A percentile compares a stretch with the other conserved stretches of the same genome.
phyloP scores from a whole-genome alignment of 23 red algal species.

The Gracilariopsis chorda region DNA sequence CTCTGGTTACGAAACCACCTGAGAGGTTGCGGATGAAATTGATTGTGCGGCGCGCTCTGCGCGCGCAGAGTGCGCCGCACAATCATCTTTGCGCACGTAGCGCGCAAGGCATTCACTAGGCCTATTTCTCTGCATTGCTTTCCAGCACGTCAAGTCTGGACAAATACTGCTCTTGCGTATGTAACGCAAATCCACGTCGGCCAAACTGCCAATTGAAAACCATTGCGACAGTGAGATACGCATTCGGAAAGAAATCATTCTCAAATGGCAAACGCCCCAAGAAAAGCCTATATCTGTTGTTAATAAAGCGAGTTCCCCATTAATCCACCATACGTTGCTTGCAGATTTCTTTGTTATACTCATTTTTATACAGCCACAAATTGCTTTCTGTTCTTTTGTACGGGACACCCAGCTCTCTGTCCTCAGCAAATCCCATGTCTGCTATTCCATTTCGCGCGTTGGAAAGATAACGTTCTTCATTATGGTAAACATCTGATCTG shows the following conservation, averaged over 20 bases:
- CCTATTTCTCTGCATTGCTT: not conserved
- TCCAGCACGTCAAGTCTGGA: not conserved
- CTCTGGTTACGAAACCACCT: no score
- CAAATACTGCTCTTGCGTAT: not conserved
- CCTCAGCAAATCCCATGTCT: not conserved
- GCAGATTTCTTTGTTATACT: slow-evolving; percentile 4
- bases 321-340: slow-evolving; percentile 35
- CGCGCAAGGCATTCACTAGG: no score
- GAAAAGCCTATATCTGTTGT: slow-evolving; percentile 24
- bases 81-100: no score
- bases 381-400: slow-evolving; percentile 26
- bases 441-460: slow-evolving; percentile 14
- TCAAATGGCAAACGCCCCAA: slow-evolving; percentile 36
- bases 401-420: not conserved
- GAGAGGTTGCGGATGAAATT: no score
- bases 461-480: not conserved
- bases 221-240: not conserved
- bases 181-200: not conserved
- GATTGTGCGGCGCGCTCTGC: no score
- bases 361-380: not conserved
- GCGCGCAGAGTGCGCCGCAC: no score
- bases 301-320: slow-evolving; percentile 37
- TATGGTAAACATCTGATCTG: not conserved
- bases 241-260: not conserved
- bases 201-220: slow-evolving; percentile 26